These are phyloP conservation scores for Chiua virens DNA, from an alignment of 768 basidiomycete genomes.

Conservation along the genomic window DNA sequence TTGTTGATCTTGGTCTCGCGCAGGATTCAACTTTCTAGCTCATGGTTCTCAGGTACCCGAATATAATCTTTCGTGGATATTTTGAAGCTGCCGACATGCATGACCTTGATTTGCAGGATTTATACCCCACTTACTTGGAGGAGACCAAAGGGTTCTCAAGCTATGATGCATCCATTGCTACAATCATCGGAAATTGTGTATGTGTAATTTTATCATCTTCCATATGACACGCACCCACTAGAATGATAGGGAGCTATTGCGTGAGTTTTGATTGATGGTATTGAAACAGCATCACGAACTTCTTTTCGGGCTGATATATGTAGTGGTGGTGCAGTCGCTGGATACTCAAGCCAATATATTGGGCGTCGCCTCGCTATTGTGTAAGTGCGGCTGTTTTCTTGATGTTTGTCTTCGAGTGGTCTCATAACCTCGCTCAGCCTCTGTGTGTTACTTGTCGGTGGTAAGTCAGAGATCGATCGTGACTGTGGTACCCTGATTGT, in stretches of 20 bases:
- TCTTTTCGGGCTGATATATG: neutral
- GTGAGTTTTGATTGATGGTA: conserved; percentile 32
- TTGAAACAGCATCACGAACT: neutral
- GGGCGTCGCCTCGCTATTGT: conserved; percentile 82
- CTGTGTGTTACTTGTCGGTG: conserved; percentile 20
- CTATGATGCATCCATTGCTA: conserved; percentile 66
- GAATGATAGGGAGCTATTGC: conserved; percentile 42
- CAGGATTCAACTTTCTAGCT: conserved; percentile 76
- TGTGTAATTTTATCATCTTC: conserved; percentile 15
- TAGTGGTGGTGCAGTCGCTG: conserved; percentile 68
- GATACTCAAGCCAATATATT: conserved; percentile 68
- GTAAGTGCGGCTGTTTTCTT: conserved; percentile 1
- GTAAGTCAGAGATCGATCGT: conserved; percentile 18
- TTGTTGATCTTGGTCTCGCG: neutral
- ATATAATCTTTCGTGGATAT: neutral
- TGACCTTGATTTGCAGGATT: conserved; percentile 40
- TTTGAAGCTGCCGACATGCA: neutral
- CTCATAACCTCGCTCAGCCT: conserved; percentile 15
- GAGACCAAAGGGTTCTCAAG: conserved; percentile 57
- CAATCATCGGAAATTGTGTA: conserved; percentile 79
- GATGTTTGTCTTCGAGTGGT: neutral
- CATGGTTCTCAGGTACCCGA: conserved; percentile 61
- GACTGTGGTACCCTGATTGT: neutral
- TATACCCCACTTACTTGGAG: conserved; percentile 77
- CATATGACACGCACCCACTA: neutral